Evolutionary conservation across 345 rosid species (phyloP).

Genomic region (Populus euphratica): DNA sequence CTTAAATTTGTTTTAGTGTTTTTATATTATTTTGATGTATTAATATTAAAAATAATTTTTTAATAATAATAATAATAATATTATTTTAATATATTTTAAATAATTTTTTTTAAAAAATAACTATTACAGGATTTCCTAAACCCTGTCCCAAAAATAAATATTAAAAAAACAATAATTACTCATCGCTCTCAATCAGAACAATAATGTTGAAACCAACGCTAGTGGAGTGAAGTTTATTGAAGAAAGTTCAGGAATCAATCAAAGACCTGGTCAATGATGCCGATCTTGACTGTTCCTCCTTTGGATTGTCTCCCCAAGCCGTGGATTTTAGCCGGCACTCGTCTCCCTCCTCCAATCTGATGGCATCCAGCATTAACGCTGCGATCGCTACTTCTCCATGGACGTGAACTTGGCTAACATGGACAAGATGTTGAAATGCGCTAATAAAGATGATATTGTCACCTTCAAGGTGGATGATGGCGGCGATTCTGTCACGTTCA

Average conservation of each 20-base stretch:
- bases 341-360: slow-evolving; percentile 88
- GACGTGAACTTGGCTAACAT: slow-evolving; percentile 86
- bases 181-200: background rate
- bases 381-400: slow-evolving; percentile 86
- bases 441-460: slow-evolving; percentile 86
- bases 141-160: no score
- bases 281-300: slow-evolving; percentile 91
- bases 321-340: slow-evolving; percentile 92
- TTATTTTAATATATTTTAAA: no score
- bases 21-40: no score
- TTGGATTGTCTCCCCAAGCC: slow-evolving; percentile 95
- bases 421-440: slow-evolving; percentile 91
- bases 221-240: slow-evolving; percentile 82
- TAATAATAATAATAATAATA: no score
- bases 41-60: no score
- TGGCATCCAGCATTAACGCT: slow-evolving; percentile 92
- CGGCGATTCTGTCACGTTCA: slow-evolving; percentile 86
- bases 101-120: no score
- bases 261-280: slow-evolving; percentile 94
- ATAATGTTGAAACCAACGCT: slow-evolving; percentile 77
- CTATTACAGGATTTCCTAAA: no score
- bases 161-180: no score
- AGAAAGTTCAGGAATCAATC: slow-evolving; percentile 83
- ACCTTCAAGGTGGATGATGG: slow-evolving; percentile 94
- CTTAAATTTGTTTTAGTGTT: no score